These are phyloP conservation scores for Pseudogymnoascus sp. DNA, from an alignment of 2,329 filamentous ascomycete genomes.

Conservation along the genomic window DNA sequence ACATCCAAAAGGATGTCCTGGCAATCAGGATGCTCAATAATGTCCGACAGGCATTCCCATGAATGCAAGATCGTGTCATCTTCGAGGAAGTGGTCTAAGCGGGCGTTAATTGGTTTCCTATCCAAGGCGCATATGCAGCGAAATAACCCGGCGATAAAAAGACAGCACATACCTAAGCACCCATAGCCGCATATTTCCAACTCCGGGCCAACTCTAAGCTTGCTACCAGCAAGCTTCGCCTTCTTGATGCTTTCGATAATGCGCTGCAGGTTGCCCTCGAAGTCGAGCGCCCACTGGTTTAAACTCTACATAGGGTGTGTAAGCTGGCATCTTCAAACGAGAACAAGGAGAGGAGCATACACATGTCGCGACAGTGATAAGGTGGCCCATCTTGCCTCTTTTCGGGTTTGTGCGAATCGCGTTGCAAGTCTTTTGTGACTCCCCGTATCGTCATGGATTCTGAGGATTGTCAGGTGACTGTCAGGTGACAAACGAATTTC, in stretches of 20 bases:
- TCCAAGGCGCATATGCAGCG: neutral
- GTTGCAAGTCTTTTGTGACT: neutral
- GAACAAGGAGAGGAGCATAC: neutral
- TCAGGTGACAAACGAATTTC: too few relatives aligned
- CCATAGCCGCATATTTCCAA: conserved; percentile 22
- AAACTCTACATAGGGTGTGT: neutral
- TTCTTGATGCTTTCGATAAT: conserved; percentile 49
- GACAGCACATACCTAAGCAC: neutral
- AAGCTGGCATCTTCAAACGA: neutral
- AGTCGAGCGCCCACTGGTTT: conserved; percentile 47
- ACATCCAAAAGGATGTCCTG: conserved; percentile 60
- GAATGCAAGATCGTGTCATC: conserved; percentile 48
- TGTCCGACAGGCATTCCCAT: conserved; percentile 53
- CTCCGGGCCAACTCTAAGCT: conserved; percentile 46
- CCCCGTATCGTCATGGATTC: neutral
- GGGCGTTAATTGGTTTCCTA: neutral
- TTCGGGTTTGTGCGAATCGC: neutral
- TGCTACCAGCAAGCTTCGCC: conserved; percentile 47
- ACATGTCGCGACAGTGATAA: neutral
- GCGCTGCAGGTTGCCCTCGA: conserved; percentile 48
- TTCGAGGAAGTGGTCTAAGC: conserved; percentile 15
- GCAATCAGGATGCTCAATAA: conserved; percentile 49
- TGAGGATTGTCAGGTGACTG: neutral
- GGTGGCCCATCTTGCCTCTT: neutral
- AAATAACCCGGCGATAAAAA: neutral